Evolutionary conservation across 257 asterid genomes (phyloP).

Genomic region (Solanum chaucha): DNA sequence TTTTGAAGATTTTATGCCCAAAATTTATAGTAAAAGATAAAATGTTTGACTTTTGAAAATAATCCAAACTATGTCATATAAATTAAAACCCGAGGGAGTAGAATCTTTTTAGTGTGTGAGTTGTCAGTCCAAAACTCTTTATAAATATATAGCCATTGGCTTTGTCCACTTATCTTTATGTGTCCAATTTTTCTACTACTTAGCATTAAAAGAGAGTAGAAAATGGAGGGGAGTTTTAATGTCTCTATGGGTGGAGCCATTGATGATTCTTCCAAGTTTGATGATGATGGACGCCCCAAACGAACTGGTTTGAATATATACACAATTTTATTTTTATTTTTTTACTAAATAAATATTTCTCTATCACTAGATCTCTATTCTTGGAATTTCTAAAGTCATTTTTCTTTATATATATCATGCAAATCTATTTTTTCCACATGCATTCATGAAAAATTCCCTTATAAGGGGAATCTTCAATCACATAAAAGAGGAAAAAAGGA

Average conservation of each 20-base stretch:
- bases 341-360: not conserved
- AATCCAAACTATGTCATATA: not conserved
- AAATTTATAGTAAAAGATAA: too few species aligned
- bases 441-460: not conserved
- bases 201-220: not conserved
- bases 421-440: not conserved
- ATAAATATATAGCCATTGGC: not conserved
- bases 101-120: not conserved
- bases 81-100: not conserved
- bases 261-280: conserved; percentile 14
- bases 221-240: conserved; percentile 5
- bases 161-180: not conserved
- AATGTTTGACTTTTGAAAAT: not conserved
- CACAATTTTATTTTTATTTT: not conserved
- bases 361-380: not conserved
- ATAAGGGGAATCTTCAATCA: not conserved
- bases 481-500: not conserved
- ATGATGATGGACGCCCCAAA: conserved; percentile 24
- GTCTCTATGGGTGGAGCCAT: conserved; percentile 11
- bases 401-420: not conserved
- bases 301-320: conserved; percentile 19
- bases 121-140: not conserved
- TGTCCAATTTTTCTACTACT: not conserved
- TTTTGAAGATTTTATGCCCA: too few species aligned
- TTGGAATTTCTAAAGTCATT: not conserved